Conservation (phyloP, 257 asterid species). For the Salvia miltiorrhiza region DNA sequence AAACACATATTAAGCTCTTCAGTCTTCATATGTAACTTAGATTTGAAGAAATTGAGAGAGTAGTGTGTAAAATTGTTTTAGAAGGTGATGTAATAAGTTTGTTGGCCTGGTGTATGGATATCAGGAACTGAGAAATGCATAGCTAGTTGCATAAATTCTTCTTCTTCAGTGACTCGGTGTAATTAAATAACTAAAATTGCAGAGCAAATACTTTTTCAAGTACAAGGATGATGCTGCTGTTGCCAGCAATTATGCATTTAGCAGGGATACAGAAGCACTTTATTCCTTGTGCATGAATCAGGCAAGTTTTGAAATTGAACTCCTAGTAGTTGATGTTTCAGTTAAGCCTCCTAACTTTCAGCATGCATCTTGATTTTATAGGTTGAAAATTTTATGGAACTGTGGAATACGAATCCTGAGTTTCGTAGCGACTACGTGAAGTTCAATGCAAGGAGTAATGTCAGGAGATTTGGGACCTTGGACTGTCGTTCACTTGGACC, state of each 20-base stretch:
- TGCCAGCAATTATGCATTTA: constrained; percentile 51
- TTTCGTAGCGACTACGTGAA: constrained; percentile 66
- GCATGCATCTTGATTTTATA: constrained; percentile 20
- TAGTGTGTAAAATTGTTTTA: neutral
- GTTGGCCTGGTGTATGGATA: neutral
- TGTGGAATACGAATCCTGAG: constrained; percentile 64
- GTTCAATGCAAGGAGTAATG: constrained; percentile 61
- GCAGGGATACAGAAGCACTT: constrained; percentile 53
- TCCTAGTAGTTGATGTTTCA: neutral
- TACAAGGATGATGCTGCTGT: constrained; percentile 59
- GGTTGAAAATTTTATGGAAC: constrained; percentile 71
- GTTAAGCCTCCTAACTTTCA: neutral
- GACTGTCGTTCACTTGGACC: constrained; percentile 93
- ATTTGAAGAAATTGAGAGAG: neutral
- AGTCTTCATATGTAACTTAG: neutral
- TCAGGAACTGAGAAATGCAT: neutral
- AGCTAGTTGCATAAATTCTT: neutral
- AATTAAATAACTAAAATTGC: constrained; percentile 35
- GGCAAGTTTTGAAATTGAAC: constrained; percentile 31
- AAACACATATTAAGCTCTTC: neutral
- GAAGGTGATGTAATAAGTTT: neutral
- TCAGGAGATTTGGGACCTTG: constrained; percentile 79
- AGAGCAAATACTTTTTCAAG: constrained; percentile 62
- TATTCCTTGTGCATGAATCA: constrained; percentile 54
- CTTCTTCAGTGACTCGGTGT: neutral